phyloP scores from a whole-genome alignment of 1,139 yeast genomes.

The Yamadazyma dushanensis region DNA sequence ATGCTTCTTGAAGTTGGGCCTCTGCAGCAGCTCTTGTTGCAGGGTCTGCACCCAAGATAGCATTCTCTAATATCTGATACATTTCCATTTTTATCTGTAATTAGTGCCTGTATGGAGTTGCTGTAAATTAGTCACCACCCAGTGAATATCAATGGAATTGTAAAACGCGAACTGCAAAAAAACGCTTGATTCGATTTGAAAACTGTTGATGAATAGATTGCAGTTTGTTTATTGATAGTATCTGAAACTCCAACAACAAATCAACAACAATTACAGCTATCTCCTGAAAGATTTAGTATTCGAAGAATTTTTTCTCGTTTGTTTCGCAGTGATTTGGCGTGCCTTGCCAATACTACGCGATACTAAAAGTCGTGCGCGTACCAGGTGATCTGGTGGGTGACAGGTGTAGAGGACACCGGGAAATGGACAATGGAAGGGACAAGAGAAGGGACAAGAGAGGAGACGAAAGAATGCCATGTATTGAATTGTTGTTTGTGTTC shows the following conservation, averaged over 20 bases:
- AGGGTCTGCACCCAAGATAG: conserved; percentile 67
- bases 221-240: not conserved
- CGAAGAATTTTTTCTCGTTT: conserved; percentile 1
- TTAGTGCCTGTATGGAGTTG: not conserved
- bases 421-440: not conserved
- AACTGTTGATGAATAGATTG: not conserved
- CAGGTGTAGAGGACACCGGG: not conserved
- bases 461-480: too few species aligned
- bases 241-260: not conserved
- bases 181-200: too few species aligned
- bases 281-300: conserved; percentile 1
- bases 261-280: not conserved
- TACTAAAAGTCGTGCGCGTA: conserved; percentile 5
- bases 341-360: conserved; percentile 4
- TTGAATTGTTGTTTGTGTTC: too few species aligned
- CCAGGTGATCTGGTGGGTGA: too few species aligned
- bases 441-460: too few species aligned
- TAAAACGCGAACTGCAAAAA: too few species aligned
- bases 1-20: conserved; percentile 68
- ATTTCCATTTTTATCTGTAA: conserved; percentile 53
- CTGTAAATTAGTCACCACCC: not conserved
- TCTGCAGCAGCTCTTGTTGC: conserved; percentile 78
- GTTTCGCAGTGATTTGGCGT: not conserved
- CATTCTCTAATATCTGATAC: conserved; percentile 73
- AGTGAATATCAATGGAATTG: not conserved